These are phyloP conservation scores for Centaurea solstitialis DNA, from an alignment of 129 eudicot genomes.

Conservation along the genomic window DNA sequence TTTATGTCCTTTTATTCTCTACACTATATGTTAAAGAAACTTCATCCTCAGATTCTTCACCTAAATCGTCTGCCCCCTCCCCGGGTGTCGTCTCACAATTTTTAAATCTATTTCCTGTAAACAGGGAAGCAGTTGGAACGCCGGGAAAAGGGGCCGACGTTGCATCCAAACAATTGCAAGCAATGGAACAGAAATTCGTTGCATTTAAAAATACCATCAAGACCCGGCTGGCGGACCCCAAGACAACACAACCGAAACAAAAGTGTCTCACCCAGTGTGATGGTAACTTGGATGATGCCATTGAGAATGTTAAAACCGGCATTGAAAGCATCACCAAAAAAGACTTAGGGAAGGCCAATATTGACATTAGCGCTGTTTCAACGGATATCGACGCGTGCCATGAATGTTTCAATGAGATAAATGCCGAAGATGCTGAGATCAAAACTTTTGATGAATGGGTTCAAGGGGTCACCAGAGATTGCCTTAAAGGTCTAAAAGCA, in stretches of 20 bases:
- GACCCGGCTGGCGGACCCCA: slow-evolving; percentile 25
- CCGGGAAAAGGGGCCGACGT: slow-evolving; percentile 7
- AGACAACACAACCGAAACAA: neutral
- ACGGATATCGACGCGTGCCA: slow-evolving; percentile 9
- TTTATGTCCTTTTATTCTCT: neutral
- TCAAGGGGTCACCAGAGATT: slow-evolving; percentile 23
- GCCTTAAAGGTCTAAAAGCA: slow-evolving; percentile 7
- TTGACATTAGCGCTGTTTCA: slow-evolving; percentile 15
- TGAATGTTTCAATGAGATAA: slow-evolving; percentile 2
- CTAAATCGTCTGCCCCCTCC: neutral
- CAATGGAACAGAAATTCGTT: slow-evolving; percentile 18
- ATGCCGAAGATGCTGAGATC: slow-evolving; percentile 12
- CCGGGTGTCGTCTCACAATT: slow-evolving; percentile 22
- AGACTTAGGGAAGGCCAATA: slow-evolving; percentile 13
- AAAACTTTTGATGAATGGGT: slow-evolving; percentile 34
- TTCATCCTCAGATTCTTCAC: neutral
- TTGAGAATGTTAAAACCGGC: slow-evolving; percentile 8
- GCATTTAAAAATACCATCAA: slow-evolving; percentile 18
- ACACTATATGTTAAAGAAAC: neutral
- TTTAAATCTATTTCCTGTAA: slow-evolving; percentile 22
- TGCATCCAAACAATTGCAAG: slow-evolving; percentile 36
- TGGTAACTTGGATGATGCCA: slow-evolving; percentile 10
- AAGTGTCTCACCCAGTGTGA: slow-evolving; percentile 16
- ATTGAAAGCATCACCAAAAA: slow-evolving; percentile 18
- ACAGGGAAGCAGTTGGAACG: neutral